Evolutionary conservation across 345 rosid genomes (phyloP).

Genomic region (Diplotaxis tenuifolia): DNA sequence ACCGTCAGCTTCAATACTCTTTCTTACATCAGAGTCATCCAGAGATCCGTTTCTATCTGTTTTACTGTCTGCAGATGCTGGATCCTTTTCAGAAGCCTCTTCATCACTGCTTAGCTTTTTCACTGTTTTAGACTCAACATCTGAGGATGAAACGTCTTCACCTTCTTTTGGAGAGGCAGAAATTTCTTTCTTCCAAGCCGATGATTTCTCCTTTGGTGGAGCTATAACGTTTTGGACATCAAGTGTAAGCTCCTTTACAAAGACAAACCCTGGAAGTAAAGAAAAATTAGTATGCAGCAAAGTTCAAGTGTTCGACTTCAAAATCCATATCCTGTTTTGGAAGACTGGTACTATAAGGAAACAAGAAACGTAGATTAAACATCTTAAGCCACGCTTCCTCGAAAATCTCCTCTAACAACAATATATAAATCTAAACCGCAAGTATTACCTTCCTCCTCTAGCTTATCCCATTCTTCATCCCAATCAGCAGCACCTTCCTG

Average conservation of each 20-base stretch:
- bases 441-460: slow-evolving; percentile 74
- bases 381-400: slow-evolving; percentile 10
- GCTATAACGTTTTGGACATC: slow-evolving; percentile 84
- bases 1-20: slow-evolving; percentile 46
- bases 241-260: slow-evolving; percentile 90
- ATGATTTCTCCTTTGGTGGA: slow-evolving; percentile 71
- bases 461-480: slow-evolving; percentile 93
- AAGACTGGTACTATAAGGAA: background rate
- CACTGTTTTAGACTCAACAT: slow-evolving; percentile 45
- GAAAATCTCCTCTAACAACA: slow-evolving; percentile 1
- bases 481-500: slow-evolving; percentile 93
- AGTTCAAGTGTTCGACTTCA: background rate
- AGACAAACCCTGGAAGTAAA: slow-evolving; percentile 59
- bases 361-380: background rate
- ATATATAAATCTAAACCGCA: too few species aligned
- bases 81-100: slow-evolving; percentile 53
- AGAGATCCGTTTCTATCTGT: slow-evolving; percentile 42
- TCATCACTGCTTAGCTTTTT: slow-evolving; percentile 46
- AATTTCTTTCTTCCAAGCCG: slow-evolving; percentile 34
- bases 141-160: slow-evolving; percentile 35
- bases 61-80: slow-evolving; percentile 46
- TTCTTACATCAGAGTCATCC: slow-evolving; percentile 48
- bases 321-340: slow-evolving; percentile 9
- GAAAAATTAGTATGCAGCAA: slow-evolving; percentile 16
- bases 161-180: slow-evolving; percentile 36